Evolutionary conservation across 176 grass and related monocot genomes (phyloP).

Genomic region (Poa annua): DNA sequence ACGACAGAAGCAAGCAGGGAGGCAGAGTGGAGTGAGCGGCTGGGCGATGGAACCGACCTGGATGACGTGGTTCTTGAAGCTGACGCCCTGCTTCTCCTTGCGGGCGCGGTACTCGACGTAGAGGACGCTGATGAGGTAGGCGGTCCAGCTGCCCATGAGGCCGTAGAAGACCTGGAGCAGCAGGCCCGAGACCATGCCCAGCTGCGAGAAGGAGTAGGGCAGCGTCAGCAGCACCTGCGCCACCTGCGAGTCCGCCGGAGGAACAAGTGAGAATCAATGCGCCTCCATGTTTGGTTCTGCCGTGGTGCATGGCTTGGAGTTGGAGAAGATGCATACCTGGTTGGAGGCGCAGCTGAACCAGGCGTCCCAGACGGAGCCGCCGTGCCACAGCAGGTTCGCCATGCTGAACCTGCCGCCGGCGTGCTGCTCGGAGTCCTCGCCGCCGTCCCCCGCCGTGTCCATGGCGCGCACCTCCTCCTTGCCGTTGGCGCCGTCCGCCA

Average conservation of each 20-base stretch:
- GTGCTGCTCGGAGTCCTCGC: background rate
- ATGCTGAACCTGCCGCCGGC: conserved; percentile 43
- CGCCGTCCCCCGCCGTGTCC: conserved; percentile 34
- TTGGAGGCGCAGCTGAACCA: conserved; percentile 99
- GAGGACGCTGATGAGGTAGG: conserved; percentile 81
- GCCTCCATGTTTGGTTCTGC: background rate
- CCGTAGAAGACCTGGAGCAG: conserved; percentile 67
- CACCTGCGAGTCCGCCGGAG: conserved; percentile 40
- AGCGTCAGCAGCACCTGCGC: conserved; percentile 70
- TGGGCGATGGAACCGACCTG: conserved; percentile 40
- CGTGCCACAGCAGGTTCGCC: conserved; percentile 84
- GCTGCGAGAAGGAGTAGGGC: conserved; percentile 67
- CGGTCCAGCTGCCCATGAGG: conserved; percentile 76
- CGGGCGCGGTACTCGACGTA: conserved; percentile 76
- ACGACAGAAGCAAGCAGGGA: background rate
- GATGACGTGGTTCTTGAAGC: conserved; percentile 76
- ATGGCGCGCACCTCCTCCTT: conserved; percentile 43
- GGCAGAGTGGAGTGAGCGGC: background rate
- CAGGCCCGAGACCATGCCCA: conserved; percentile 57
- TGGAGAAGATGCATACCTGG: conserved; percentile 51
- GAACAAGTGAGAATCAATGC: background rate
- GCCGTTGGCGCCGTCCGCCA: conserved; percentile 34
- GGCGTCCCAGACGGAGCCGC: conserved; percentile 94
- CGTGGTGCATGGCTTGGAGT: background rate
- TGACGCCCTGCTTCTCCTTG: conserved; percentile 68